These are phyloP conservation scores for Aspergillus novofumigatus DNA, from an alignment of 2,329 filamentous ascomycete genomes.

Conservation along the genomic window DNA sequence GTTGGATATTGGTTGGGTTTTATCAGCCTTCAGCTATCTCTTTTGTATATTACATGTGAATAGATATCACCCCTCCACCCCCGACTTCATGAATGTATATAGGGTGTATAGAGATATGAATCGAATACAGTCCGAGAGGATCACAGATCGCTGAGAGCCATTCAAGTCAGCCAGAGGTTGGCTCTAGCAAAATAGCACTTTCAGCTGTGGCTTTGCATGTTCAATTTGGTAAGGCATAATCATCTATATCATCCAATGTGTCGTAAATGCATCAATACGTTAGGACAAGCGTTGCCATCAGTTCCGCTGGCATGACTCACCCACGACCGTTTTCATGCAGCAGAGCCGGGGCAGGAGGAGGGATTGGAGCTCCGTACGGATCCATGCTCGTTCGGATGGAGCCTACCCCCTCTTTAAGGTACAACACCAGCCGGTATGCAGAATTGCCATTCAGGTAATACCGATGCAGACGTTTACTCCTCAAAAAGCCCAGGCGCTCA, in stretches of 20 bases:
- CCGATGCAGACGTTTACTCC: constrained; percentile 86
- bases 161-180: background rate
- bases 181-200: background rate
- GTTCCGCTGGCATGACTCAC: background rate
- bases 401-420: constrained; percentile 61
- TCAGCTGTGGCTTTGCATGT: background rate
- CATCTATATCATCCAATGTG: background rate
- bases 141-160: background rate
- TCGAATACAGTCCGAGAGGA: background rate
- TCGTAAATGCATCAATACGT: background rate
- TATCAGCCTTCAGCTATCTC: background rate
- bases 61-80: constrained; percentile 3
- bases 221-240: background rate
- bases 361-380: constrained; percentile 21
- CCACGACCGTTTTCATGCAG: constrained; percentile 22
- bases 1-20: background rate
- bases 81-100: constrained; percentile 4
- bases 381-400: constrained; percentile 38
- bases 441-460: constrained; percentile 98
- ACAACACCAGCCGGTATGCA: constrained; percentile 81
- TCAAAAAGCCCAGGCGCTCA: constrained; percentile 83
- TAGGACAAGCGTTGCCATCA: background rate
- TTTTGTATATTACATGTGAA: constrained; percentile 14
- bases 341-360: constrained; percentile 14
- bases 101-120: background rate